Percentiles rank a stretch among this genome's conserved stretches.
phyloP scores from a whole-genome alignment of 176 grass and related monocot species.

The Elymus sibiricus region DNA sequence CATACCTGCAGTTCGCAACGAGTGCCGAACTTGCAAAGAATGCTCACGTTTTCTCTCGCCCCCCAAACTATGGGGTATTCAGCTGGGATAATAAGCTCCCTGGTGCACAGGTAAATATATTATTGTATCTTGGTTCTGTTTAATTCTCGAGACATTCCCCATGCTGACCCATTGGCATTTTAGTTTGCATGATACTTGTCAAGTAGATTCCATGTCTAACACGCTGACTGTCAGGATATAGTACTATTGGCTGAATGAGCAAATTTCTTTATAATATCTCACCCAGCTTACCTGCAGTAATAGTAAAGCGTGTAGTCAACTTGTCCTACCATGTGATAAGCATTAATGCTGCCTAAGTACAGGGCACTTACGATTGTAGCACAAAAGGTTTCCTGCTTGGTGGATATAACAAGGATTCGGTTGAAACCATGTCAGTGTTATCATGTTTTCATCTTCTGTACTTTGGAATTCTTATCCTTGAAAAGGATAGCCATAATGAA shows the following conservation, averaged over 20 bases:
- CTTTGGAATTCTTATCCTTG: background rate
- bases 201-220: background rate
- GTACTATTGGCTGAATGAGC: background rate
- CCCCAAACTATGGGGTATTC: slow-evolving; percentile 76
- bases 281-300: slow-evolving; percentile 12
- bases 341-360: slow-evolving; percentile 5
- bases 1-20: slow-evolving; percentile 65
- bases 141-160: slow-evolving; percentile 12
- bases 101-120: slow-evolving; percentile 68
- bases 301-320: slow-evolving; percentile 25
- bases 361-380: background rate
- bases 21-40: slow-evolving; percentile 62
- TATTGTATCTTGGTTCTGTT: background rate
- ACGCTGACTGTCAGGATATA: background rate
- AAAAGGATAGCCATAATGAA: background rate
- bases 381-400: background rate
- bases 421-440: background rate
- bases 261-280: slow-evolving; percentile 2
- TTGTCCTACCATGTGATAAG: slow-evolving; percentile 6
- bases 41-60: slow-evolving; percentile 76
- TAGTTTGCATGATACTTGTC: slow-evolving; percentile 21
- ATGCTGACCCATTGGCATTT: slow-evolving; percentile 10
- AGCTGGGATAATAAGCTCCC: slow-evolving; percentile 98
- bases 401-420: slow-evolving; percentile 18
- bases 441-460: background rate